A percentile compares a stretch with the other conserved stretches of the same genome.
Evolutionary conservation across 768 basidiomycete species (phyloP).

Genomic region (Calocera viscosa): DNA sequence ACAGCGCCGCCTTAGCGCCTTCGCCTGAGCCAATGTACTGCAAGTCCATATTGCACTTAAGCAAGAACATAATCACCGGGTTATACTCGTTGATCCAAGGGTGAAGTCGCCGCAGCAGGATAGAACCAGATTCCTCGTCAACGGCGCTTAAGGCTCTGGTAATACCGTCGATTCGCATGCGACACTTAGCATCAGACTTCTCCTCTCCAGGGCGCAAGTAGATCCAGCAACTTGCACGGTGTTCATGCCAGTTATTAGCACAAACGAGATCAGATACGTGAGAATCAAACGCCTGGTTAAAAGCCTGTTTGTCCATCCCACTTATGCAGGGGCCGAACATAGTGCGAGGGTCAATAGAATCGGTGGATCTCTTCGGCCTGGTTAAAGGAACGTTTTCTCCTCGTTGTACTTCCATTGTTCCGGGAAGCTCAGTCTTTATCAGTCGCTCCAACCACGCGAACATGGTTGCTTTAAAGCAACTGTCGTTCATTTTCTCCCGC

Average conservation of each 20-base stretch:
- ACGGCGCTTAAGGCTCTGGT: slow-evolving; percentile 15
- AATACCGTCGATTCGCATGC: slow-evolving; percentile 17
- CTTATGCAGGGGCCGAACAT: neutral
- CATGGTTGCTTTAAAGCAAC: slow-evolving; percentile 18
- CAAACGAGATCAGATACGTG: neutral
- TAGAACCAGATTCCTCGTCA: slow-evolving; percentile 17
- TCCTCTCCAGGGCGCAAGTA: slow-evolving; percentile 25
- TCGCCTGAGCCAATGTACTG: slow-evolving; percentile 35
- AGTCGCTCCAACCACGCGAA: slow-evolving; percentile 22
- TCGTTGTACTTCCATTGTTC: neutral
- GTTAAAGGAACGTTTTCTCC: neutral
- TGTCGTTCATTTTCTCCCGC: slow-evolving; percentile 13
- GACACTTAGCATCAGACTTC: slow-evolving; percentile 25
- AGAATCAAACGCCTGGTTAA: too few species aligned
- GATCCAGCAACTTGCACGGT: slow-evolving; percentile 31
- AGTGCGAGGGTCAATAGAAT: neutral
- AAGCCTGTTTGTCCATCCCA: neutral
- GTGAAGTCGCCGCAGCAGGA: slow-evolving; percentile 28
- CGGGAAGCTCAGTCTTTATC: slow-evolving; percentile 23
- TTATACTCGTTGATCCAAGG: slow-evolving; percentile 37
- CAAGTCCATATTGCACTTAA: slow-evolving; percentile 39
- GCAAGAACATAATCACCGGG: slow-evolving; percentile 26
- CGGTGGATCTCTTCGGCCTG: neutral
- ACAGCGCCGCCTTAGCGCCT: slow-evolving; percentile 33
- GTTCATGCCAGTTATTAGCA: slow-evolving; percentile 13